These are phyloP conservation scores for Colletotrichum sp. DNA, from an alignment of 2,329 filamentous ascomycete genomes.

Conservation along the genomic window DNA sequence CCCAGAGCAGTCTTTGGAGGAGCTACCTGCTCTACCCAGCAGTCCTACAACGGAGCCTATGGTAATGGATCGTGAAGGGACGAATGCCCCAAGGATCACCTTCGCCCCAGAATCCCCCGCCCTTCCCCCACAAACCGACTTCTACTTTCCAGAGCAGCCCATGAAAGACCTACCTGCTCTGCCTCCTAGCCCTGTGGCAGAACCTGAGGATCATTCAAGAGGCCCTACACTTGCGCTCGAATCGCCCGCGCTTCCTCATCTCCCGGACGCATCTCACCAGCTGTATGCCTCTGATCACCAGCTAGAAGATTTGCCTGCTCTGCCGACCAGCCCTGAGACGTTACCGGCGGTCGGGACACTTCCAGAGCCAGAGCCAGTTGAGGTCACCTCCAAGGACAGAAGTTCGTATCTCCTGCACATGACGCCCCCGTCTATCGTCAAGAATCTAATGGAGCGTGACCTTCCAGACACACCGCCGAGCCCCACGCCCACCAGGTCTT, in stretches of 20 bases:
- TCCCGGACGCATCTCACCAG: neutral
- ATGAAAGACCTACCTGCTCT: neutral
- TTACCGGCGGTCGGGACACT: constrained; percentile 21
- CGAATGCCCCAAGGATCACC: neutral
- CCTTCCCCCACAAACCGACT: neutral
- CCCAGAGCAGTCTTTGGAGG: neutral
- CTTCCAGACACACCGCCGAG: constrained; percentile 26
- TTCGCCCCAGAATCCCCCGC: neutral
- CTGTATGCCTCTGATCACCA: neutral
- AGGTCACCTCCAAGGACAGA: constrained; percentile 46
- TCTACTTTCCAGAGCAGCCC: neutral
- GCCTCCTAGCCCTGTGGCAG: neutral
- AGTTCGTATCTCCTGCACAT: constrained; percentile 47
- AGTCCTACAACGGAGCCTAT: neutral
- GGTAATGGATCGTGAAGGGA: neutral
- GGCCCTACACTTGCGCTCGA: neutral
- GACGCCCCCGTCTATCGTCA: constrained; percentile 38
- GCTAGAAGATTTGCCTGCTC: constrained; percentile 17
- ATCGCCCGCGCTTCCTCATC: neutral
- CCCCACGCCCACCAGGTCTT: constrained; percentile 29
- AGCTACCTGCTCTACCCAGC: neutral
- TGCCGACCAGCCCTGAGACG: constrained; percentile 9
- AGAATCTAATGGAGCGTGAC: constrained; percentile 27
- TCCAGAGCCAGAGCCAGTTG: constrained; percentile 43
- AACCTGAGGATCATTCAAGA: neutral